These are phyloP conservation scores for Candida railenensis DNA, from an alignment of 805 yeast species.

Conservation along the genomic window DNA sequence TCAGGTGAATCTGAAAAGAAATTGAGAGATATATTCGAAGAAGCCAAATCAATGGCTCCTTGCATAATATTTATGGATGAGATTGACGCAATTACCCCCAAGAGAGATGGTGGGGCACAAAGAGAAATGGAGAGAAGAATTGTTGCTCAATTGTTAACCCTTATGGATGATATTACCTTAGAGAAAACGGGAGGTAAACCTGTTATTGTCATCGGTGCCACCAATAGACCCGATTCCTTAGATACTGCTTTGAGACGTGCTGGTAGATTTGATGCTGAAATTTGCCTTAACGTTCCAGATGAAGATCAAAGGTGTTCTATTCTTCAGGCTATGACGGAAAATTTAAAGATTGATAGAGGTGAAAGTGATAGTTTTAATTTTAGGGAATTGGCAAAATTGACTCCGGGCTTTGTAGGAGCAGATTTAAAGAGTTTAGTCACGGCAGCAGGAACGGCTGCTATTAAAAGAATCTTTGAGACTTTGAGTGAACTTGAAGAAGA, in stretches of 20 bases:
- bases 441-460: constrained; percentile 93
- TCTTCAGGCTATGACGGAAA: constrained; percentile 67
- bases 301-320: constrained; percentile 79
- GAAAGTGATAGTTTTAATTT: constrained; percentile 51
- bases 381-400: constrained; percentile 74
- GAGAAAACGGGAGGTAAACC: constrained; percentile 92
- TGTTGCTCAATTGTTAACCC: constrained; percentile 91
- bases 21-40: constrained; percentile 87
- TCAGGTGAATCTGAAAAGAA: constrained; percentile 98
- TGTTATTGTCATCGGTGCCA: constrained; percentile 92
- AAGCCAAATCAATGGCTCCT: constrained; percentile 87
- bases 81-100: constrained; percentile 97
- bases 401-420: constrained; percentile 98
- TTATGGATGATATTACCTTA: constrained; percentile 88
- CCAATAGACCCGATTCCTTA: constrained; percentile 92
- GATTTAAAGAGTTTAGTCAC: constrained; percentile 91
- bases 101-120: constrained; percentile 92
- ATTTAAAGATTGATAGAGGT: constrained; percentile 59
- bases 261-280: constrained; percentile 94
- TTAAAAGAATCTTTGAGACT: constrained; percentile 80
- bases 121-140: constrained; percentile 97
- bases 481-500: constrained; percentile 45
- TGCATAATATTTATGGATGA: constrained; percentile 93
- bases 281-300: constrained; percentile 91
- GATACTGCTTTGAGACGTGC: constrained; percentile 96